These are phyloP conservation scores for Salvia rosmarinus DNA, from an alignment of 257 asterid species.

Conservation along the genomic window DNA sequence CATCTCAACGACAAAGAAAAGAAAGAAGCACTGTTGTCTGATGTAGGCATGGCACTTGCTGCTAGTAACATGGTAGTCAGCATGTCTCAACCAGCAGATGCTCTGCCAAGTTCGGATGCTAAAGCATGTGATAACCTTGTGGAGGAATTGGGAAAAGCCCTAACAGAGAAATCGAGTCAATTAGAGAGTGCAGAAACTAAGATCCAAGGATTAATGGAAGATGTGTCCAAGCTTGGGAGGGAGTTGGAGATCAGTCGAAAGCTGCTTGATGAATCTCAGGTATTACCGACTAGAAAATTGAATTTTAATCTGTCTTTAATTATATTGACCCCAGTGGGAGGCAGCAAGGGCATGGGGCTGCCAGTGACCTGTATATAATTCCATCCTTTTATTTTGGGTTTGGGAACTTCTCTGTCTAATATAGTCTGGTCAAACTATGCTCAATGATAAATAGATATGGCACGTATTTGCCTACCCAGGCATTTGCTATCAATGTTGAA, in stretches of 20 bases:
- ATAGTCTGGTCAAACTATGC: conserved; percentile 22
- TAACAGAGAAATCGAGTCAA: conserved; percentile 64
- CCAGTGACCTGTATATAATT: conserved; percentile 1
- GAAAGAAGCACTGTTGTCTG: conserved; percentile 47
- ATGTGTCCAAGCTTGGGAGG: conserved; percentile 64
- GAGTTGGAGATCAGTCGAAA: conserved; percentile 76
- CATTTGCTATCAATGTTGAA: conserved; percentile 1
- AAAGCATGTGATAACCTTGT: conserved; percentile 46
- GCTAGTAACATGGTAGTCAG: conserved; percentile 83
- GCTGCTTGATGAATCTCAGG: conserved; percentile 98
- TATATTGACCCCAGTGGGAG: not conserved
- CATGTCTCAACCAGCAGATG: conserved; percentile 60
- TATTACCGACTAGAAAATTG: conserved; percentile 37
- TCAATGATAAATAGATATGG: not conserved
- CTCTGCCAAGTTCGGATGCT: conserved; percentile 47
- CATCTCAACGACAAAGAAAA: conserved; percentile 51
- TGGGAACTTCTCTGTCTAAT: conserved; percentile 1
- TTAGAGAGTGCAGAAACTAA: conserved; percentile 65
- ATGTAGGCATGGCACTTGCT: conserved; percentile 52
- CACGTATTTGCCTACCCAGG: not conserved
- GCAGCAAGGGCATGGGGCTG: not conserved
- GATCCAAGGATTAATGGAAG: conserved; percentile 57
- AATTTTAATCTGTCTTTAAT: conserved; percentile 17
- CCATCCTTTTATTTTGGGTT: not conserved
- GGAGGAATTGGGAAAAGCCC: conserved; percentile 54